Percentiles rank a stretch among this genome's conserved stretches.
phyloP scores from a whole-genome alignment of 805 yeast genomes.

The Ogataea saltuana region DNA sequence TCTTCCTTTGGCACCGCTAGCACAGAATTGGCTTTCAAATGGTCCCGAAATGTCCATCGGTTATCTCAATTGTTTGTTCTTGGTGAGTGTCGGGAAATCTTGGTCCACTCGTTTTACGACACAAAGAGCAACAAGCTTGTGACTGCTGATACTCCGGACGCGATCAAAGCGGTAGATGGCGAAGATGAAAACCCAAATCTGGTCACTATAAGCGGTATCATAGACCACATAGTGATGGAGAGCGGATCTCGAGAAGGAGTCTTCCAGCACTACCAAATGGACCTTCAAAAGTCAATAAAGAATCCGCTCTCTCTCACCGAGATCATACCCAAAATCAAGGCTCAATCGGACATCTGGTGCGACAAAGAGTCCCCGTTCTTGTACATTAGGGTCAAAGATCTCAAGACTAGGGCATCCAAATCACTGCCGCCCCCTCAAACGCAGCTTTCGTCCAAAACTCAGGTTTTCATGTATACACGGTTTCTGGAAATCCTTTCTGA shows the following conservation, averaged over 20 bases:
- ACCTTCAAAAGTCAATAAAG: conserved; percentile 13
- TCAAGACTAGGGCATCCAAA: conserved; percentile 56
- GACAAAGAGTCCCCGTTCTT: conserved; percentile 27
- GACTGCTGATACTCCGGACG: not conserved
- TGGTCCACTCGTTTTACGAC: conserved; percentile 54
- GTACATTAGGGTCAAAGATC: conserved; percentile 49
- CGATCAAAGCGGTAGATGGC: not conserved
- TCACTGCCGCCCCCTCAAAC: conserved; percentile 55
- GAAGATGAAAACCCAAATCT: conserved; percentile 23
- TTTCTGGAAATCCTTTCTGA: conserved; percentile 43
- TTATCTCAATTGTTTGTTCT: conserved; percentile 41
- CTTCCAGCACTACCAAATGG: conserved; percentile 25
- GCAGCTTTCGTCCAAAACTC: conserved; percentile 50
- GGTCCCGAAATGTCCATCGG: conserved; percentile 47
- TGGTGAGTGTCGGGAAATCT: conserved; percentile 63
- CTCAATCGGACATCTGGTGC: conserved; percentile 27
- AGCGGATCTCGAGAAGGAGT: conserved; percentile 18
- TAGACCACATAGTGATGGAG: conserved; percentile 48
- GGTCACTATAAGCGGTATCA: conserved; percentile 61
- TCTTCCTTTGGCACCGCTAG: not conserved
- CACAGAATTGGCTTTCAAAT: conserved; percentile 29
- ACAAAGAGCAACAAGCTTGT: conserved; percentile 17
- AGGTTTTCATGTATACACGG: conserved; percentile 58
- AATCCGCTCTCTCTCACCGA: conserved; percentile 24
- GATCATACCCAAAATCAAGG: conserved; percentile 16